These are phyloP conservation scores for Suhomyces canberraensis DNA, from an alignment of 805 yeast genomes.

Conservation along the genomic window DNA sequence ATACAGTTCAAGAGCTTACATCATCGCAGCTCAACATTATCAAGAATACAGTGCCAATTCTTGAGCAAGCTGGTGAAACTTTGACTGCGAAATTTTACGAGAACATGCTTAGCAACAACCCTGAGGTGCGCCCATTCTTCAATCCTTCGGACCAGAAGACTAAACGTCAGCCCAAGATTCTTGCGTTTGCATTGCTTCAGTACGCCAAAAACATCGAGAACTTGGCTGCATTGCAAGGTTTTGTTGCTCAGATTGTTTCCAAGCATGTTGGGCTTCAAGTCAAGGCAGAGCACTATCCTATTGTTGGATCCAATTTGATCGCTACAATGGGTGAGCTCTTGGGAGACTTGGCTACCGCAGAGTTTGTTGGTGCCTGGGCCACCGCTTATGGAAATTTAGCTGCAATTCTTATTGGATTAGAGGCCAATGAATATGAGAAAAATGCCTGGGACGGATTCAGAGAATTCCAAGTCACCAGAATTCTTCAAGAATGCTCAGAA, in stretches of 20 bases:
- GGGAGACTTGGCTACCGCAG: conserved; percentile 59
- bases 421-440: conserved; percentile 42
- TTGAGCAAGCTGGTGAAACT: conserved; percentile 51
- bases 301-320: conserved; percentile 59
- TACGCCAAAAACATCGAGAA: conserved; percentile 66
- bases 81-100: conserved; percentile 55
- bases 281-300: conserved; percentile 60
- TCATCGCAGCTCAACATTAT: conserved; percentile 30
- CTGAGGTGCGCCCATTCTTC: conserved; percentile 58
- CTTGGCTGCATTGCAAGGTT: conserved; percentile 47
- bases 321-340: conserved; percentile 51
- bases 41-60: conserved; percentile 52
- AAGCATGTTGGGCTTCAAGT: conserved; percentile 68
- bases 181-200: conserved; percentile 57
- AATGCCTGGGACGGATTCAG: conserved; percentile 58
- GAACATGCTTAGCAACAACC: conserved; percentile 51
- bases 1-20: conserved; percentile 19
- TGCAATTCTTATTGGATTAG: conserved; percentile 54
- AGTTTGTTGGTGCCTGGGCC: conserved; percentile 60
- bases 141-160: conserved; percentile 55
- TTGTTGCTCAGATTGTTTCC: conserved; percentile 57
- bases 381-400: conserved; percentile 66
- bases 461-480: conserved; percentile 43
- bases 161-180: conserved; percentile 57
- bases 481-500: conserved; percentile 42